phyloP scores from a whole-genome alignment of 345 rosid genomes.

The Rubroshorea leprosula region DNA sequence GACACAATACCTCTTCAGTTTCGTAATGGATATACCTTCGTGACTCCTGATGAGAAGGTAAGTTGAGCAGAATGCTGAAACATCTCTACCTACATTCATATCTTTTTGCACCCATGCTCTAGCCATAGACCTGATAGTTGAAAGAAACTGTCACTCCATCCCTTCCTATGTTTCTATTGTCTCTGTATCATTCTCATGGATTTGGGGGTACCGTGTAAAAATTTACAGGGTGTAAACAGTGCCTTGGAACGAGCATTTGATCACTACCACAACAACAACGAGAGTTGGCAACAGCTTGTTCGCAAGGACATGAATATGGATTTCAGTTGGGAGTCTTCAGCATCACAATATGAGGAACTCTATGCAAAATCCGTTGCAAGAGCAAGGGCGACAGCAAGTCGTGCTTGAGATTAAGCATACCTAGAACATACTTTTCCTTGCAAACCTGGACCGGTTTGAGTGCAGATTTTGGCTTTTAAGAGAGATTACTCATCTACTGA shows the following conservation, averaged over 20 bases:
- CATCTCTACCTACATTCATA: no score
- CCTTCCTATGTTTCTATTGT: no score
- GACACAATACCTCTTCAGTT: constrained; percentile 61
- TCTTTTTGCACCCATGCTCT: no score
- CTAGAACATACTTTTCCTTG: no score
- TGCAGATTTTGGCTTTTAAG: background rate
- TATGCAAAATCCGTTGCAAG: constrained; percentile 59
- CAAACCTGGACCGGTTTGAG: background rate
- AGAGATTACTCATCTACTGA: background rate
- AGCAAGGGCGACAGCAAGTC: constrained; percentile 52
- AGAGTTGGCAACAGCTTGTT: constrained; percentile 63
- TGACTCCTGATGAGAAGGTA: constrained; percentile 78
- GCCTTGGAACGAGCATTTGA: constrained; percentile 72
- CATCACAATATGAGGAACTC: constrained; percentile 75
- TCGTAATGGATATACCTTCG: constrained; percentile 75
- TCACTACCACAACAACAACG: constrained; percentile 43
- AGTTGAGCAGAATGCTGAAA: background rate
- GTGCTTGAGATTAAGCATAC: constrained; percentile 18
- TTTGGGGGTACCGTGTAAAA: no score
- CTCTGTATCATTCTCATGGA: no score
- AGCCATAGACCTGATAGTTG: background rate
- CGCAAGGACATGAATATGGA: constrained; percentile 72
- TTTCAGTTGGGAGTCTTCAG: constrained; percentile 86
- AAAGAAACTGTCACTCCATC: background rate
- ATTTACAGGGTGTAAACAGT: constrained; percentile 46